Conservation (phyloP, 75 land plant genomes). For the Cryptomeria japonica region DNA sequence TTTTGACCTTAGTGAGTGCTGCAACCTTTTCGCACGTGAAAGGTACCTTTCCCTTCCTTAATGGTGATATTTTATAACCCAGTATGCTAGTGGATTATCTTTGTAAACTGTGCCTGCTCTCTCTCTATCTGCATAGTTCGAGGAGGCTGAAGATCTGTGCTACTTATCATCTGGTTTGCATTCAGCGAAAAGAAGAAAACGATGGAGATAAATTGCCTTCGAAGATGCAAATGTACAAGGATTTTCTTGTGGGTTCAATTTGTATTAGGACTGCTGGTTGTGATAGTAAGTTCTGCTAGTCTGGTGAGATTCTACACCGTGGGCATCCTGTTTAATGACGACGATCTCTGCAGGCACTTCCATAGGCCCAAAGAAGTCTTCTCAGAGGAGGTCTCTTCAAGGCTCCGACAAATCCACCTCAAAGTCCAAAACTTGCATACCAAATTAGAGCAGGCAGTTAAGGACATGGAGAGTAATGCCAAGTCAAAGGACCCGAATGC, state of each 20-base stretch:
- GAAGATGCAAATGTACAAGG: constrained; percentile 24
- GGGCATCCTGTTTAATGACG: constrained; percentile 31
- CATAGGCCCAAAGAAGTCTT: constrained; percentile 18
- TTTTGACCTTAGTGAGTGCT: neutral
- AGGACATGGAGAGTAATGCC: constrained; percentile 42
- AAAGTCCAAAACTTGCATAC: constrained; percentile 46
- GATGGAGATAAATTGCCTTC: neutral
- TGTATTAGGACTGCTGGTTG: constrained; percentile 49
- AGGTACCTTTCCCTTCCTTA: neutral
- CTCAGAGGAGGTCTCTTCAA: constrained; percentile 29
- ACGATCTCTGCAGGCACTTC: constrained; percentile 48
- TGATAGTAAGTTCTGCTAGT: constrained; percentile 57
- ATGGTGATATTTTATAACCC: neutral
- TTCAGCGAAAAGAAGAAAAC: neutral
- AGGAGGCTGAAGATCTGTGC: neutral
- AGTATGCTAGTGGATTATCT: neutral
- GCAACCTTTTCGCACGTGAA: neutral
- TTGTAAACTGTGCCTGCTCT: neutral
- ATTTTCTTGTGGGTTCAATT: constrained; percentile 50
- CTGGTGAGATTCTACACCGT: constrained; percentile 50
- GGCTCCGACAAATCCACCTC: constrained; percentile 41
- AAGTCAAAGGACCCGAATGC: constrained; percentile 11
- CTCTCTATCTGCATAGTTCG: neutral
- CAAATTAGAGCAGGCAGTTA: constrained; percentile 44
- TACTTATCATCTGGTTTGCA: neutral